These are phyloP conservation scores for Symbiodinium pilosum DNA, from an alignment of 73 alveolate genomes.

Conservation along the genomic window DNA sequence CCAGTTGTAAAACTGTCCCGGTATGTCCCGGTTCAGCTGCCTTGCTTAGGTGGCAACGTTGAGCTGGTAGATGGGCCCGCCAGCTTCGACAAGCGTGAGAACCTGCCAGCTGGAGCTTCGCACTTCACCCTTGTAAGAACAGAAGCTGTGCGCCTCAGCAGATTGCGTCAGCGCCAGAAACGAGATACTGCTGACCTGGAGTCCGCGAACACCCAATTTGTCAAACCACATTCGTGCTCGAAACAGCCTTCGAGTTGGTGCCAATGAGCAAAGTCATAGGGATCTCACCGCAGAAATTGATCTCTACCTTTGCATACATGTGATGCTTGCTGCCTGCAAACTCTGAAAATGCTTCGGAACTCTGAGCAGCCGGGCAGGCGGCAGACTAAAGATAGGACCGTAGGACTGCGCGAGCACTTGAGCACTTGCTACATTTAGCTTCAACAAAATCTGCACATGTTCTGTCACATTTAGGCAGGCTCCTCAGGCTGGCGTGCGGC, in stretches of 20 bases:
- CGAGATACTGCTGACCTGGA: slow-evolving; percentile 85
- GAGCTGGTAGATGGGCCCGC: slow-evolving; percentile 89
- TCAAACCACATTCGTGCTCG: no score
- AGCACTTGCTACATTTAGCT: no score
- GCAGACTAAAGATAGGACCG: slow-evolving; percentile 30
- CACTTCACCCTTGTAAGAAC: neutral
- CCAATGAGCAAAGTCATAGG: slow-evolving; percentile 58
- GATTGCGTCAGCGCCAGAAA: slow-evolving; percentile 55
- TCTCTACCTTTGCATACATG: slow-evolving; percentile 35
- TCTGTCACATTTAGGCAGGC: neutral
- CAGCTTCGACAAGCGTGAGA: slow-evolving; percentile 65
- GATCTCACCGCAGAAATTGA: slow-evolving; percentile 56
- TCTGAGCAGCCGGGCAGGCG: neutral
- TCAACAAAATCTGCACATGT: neutral
- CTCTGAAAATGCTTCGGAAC: no score
- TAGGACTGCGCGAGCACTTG: neutral
- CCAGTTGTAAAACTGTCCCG: no score
- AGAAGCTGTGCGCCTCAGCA: slow-evolving; percentile 5
- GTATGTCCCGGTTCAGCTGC: no score
- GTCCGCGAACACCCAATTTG: no score
- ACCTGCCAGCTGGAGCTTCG: neutral
- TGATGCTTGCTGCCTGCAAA: no score
- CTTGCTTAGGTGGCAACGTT: no score
- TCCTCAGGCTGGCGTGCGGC: slow-evolving; percentile 50
- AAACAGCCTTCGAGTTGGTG: slow-evolving; percentile 60